Conservation (phyloP, 2,329 filamentous ascomycete species). For the Ceratocystiopsis sp. region DNA sequence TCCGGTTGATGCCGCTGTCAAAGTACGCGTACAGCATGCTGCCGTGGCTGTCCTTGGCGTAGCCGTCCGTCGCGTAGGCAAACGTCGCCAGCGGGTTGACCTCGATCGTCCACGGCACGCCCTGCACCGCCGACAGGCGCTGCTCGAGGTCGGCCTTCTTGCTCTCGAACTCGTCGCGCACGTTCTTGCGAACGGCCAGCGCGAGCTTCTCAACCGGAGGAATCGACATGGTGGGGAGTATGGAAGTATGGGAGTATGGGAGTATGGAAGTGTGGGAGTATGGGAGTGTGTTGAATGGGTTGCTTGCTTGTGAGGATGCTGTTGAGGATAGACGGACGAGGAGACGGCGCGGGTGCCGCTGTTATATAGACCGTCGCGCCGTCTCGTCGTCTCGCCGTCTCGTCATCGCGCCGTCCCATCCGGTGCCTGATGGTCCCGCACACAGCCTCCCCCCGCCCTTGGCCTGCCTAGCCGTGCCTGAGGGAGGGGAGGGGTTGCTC, state of each 20-base stretch:
- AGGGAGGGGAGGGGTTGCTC: too few relatives aligned
- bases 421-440: too few relatives aligned
- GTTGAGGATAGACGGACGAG: too few relatives aligned
- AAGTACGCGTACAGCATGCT: constrained; percentile 20
- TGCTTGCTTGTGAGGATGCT: constrained; percentile 2
- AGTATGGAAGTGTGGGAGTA: neutral
- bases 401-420: too few relatives aligned
- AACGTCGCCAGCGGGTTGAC: constrained; percentile 19
- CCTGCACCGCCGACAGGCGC: constrained; percentile 26
- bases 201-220: neutral
- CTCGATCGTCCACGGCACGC: constrained; percentile 31
- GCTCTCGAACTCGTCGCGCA: neutral
- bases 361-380: too few relatives aligned
- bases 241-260: neutral
- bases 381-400: too few relatives aligned
- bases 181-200: neutral
- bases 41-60: constrained; percentile 25
- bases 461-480: too few relatives aligned
- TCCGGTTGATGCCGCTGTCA: constrained; percentile 3
- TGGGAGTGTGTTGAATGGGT: too few relatives aligned
- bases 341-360: too few relatives aligned
- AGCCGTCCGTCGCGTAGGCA: constrained; percentile 14
- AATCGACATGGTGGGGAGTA: neutral
- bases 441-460: too few relatives aligned
- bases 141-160: constrained; percentile 24